Base-by-base conservation (phyloP, 257 asterid genomes). In the Rauvolfia tetraphylla region DNA sequence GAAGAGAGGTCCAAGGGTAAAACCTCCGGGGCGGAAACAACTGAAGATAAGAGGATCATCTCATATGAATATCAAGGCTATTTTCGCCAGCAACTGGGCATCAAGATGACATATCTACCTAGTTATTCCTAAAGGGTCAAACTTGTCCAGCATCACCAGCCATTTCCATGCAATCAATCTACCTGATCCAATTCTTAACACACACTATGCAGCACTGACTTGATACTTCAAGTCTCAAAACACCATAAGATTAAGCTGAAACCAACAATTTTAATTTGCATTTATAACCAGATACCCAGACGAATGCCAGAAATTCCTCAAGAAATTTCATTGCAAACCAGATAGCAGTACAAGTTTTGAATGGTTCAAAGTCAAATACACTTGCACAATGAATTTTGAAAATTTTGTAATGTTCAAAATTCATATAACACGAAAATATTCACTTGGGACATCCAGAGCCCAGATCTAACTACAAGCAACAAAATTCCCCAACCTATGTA, bases 41-140 rank as follows among this genome's bases (percentile, higher is more conserved):
- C 38, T 7, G 38, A 56, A 22, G 84, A 79, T n/a, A 20, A 87
- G 88, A 29, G 96, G 96, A 14, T 81, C 91, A 2, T 79, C 89
- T 0, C 62, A 59, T 59, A 38, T 5, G 29, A 87, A 85, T 71
- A 74, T 88, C 3, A 68, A 23, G 23, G 36, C 53, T 42, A 41
- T 68, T 68, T 38, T 42, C 7, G 56, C 23, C 51, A 46, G 51
- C 17, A n/a, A n/a, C n/a, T n/a, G n/a, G n/a, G n/a, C n/a, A n/a
- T n/a, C 51, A 41, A 41, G 8, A 41, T 41, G 44, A 41, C n/a
- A n/a, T 41, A 6, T 41, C 44, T 4, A 9, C 0, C 3, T 9
- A 4, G 44, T 41, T 41, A 41, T 41, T 41, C 1, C 44, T 4
- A 41, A 9, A 41, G 5, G 5, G 44, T 41, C 44, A 41, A 41